These are phyloP conservation scores for Xanthoconium purpureum DNA, from an alignment of 768 basidiomycete genomes.

Conservation along the genomic window DNA sequence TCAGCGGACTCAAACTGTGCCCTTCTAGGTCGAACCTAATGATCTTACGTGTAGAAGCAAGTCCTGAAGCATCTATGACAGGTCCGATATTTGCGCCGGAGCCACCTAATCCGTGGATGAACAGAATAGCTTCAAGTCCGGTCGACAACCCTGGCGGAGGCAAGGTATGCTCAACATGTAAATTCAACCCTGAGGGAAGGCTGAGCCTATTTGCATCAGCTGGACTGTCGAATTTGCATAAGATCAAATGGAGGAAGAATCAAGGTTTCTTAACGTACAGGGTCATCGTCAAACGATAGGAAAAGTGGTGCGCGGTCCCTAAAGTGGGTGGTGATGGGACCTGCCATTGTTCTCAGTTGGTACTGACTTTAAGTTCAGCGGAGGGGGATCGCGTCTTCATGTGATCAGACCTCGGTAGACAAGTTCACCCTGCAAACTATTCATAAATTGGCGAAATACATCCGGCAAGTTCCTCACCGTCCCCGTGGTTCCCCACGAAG, in stretches of 20 bases:
- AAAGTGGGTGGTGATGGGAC: neutral
- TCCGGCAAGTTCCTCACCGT: neutral
- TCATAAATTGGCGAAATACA: neutral
- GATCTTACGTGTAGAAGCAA: conserved; percentile 8
- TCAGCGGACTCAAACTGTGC: conserved; percentile 9
- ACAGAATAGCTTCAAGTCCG: neutral
- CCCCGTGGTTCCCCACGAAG: neutral
- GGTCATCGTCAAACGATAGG: neutral
- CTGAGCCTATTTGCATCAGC: conserved; percentile 1
- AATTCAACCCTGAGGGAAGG: conserved; percentile 4
- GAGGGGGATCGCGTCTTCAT: neutral
- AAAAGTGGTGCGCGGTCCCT: neutral
- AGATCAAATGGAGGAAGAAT: neutral
- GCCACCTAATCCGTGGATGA: conserved; percentile 6
- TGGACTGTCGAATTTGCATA: conserved; percentile 1
- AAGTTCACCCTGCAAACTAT: neutral
- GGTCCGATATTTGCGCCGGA: conserved; percentile 5
- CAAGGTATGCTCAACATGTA: neutral
- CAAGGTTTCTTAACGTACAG: neutral
- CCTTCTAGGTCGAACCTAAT: conserved; percentile 14
- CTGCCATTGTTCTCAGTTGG: neutral
- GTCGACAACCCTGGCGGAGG: neutral
- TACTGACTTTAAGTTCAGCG: neutral
- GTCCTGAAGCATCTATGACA: conserved; percentile 9
- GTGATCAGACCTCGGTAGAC: neutral